Evolutionary conservation across 2,329 filamentous ascomycete species (phyloP), one percentile per base, ranked within the genome.

Genomic region (Fusarium napiforme): DNA sequence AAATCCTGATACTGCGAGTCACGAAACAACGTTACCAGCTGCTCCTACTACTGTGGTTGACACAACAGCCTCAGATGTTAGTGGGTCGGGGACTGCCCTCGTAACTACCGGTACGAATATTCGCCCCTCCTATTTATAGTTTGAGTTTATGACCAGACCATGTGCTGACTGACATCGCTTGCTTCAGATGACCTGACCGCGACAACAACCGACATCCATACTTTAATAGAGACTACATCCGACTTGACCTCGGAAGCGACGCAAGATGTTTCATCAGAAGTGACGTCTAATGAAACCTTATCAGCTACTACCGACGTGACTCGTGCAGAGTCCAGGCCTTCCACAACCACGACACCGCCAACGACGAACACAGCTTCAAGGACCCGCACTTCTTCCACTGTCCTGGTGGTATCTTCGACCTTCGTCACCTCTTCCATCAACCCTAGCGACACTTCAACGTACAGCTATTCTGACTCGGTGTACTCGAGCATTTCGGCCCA

Each of bases 401-500:
- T 67, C 30, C 60, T 73, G n/a, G 53, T 78, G 71, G 58, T 75
- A 36, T 60, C 69, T 34, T 62, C 72, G n/a, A 57, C 70, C 19
- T 62, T 77, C 28, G 34, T 77, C 52, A 65, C 71, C 56, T 77
- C 73, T 40, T 66, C 75, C 28, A 55, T 72, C 42, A 64, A 69
- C 19, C 59, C 67, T 12, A 57, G 70, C 28, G 52, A 64, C 18
- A 69, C 66, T 11, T 75, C 75, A 14, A 69, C 69, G 28, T 53
- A 65, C 9, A 73, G 42, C 36, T 55, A 72, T 36, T 78, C 76
- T 21, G 74, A 74, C 37, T 69, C 75, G 6, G 65, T 78, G 19
- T 76, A 77, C 64, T 76, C 50, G 49, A 75, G 77, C 56, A 69
- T 75, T 56, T 75, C 79, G 23, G 71, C 76, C 23, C 67, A 69